phyloP scores from a whole-genome alignment of 306 rosid genomes.

The Hippophae rhamnoides region DNA sequence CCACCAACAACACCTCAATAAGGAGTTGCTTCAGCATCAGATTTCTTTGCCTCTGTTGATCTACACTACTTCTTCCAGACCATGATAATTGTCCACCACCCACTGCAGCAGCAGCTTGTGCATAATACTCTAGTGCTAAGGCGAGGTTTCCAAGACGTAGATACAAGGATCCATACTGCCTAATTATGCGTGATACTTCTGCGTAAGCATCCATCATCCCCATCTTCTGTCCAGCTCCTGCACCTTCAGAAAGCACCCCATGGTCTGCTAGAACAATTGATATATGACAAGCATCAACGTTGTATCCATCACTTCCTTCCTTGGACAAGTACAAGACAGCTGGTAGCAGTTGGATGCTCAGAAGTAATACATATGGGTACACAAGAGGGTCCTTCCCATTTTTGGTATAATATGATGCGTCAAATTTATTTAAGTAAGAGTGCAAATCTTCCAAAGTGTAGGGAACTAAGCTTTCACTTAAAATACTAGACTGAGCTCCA shows the following conservation, averaged over 20 bases:
- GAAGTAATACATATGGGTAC: conserved; percentile 83
- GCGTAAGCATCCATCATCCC: conserved; percentile 96
- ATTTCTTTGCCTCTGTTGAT: conserved; percentile 91
- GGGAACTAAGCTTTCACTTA: conserved; percentile 75
- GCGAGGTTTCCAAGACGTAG: conserved; percentile 64
- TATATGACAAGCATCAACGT: conserved; percentile 82
- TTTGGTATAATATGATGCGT: conserved; percentile 89
- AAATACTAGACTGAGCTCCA: conserved; percentile 65
- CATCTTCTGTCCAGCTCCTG: conserved; percentile 59
- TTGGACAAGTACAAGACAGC: conserved; percentile 72
- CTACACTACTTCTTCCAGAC: conserved; percentile 73
- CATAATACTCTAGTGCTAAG: conserved; percentile 78
- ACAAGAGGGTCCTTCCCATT: conserved; percentile 95
- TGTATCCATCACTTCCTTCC: conserved; percentile 82
- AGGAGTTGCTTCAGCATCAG: conserved; percentile 96
- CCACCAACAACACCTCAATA: conserved; percentile 69
- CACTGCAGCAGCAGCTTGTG: conserved; percentile 94
- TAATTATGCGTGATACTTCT: conserved; percentile 70
- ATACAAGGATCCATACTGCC: conserved; percentile 79
- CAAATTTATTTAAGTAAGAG: conserved; percentile 80
- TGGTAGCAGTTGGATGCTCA: conserved; percentile 88
- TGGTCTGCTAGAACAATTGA: conserved; percentile 89
- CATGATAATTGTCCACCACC: conserved; percentile 92
- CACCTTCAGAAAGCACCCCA: conserved; percentile 76
- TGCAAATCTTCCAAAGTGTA: conserved; percentile 92